Evolutionary conservation across 2,329 filamentous ascomycete species (phyloP).

Genomic region (Blastomyces emzantsi): DNA sequence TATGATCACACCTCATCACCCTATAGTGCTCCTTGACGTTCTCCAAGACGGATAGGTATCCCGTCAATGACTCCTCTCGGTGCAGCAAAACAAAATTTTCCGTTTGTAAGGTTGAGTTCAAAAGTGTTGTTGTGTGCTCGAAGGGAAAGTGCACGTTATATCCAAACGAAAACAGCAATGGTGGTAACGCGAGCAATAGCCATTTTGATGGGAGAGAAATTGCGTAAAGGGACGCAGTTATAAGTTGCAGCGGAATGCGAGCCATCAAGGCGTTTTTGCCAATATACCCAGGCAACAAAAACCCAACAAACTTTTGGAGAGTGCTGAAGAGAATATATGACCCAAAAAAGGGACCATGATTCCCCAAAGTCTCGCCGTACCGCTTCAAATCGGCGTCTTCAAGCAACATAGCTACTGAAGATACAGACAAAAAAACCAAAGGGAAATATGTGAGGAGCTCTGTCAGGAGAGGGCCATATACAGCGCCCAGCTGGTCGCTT

Average conservation of each 20-base stretch:
- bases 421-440: slow-evolving; percentile 54
- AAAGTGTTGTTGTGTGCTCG: slow-evolving; percentile 47
- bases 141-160: slow-evolving; percentile 67
- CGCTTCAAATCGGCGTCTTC: slow-evolving; percentile 49
- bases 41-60: slow-evolving; percentile 86
- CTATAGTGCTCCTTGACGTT: slow-evolving; percentile 62
- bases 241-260: slow-evolving; percentile 61
- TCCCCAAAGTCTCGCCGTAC: slow-evolving; percentile 50
- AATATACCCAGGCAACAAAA: slow-evolving; percentile 42
- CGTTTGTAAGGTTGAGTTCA: slow-evolving; percentile 57
- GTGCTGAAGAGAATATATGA: slow-evolving; percentile 57
- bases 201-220: slow-evolving; percentile 60
- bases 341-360: slow-evolving; percentile 56
- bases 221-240: slow-evolving; percentile 57
- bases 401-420: slow-evolving; percentile 55
- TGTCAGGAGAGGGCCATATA: slow-evolving; percentile 64
- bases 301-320: slow-evolving; percentile 35
- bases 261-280: slow-evolving; percentile 58
- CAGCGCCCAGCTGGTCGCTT: slow-evolving; percentile 58
- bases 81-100: slow-evolving; percentile 69
- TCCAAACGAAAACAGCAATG: slow-evolving; percentile 53
- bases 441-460: slow-evolving; percentile 66
- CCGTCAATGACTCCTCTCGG: slow-evolving; percentile 75
- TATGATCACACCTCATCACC: slow-evolving; percentile 87
- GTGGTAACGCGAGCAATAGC: slow-evolving; percentile 59